These are phyloP conservation scores for Penicillium sp. DNA, from an alignment of 2,329 filamentous ascomycete species.

Conservation along the genomic window DNA sequence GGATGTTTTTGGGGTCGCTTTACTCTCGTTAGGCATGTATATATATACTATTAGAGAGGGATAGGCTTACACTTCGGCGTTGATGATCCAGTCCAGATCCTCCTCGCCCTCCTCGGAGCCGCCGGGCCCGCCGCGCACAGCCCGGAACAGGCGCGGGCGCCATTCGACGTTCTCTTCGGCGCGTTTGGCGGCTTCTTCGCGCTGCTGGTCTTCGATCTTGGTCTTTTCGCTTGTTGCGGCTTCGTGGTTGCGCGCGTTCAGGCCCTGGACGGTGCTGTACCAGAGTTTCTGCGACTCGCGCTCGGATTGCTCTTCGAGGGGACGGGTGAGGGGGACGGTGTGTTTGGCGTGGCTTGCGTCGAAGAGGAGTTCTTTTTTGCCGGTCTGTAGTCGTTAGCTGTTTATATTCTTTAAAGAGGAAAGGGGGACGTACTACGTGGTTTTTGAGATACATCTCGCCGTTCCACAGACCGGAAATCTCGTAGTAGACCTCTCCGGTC, in stretches of 20 bases:
- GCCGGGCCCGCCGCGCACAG: slow-evolving; percentile 65
- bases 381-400: slow-evolving; percentile 56
- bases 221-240: slow-evolving; percentile 91
- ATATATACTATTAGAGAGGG: too few species aligned
- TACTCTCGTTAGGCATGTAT: too few species aligned
- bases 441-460: slow-evolving; percentile 93
- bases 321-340: slow-evolving; percentile 67
- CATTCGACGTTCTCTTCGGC: slow-evolving; percentile 77
- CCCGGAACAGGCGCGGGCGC: slow-evolving; percentile 80
- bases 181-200: slow-evolving; percentile 79
- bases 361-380: slow-evolving; percentile 85
- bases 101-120: slow-evolving; percentile 76
- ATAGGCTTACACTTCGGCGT: slow-evolving; percentile 68
- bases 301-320: slow-evolving; percentile 80
- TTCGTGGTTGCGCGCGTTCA: slow-evolving; percentile 81
- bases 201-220: slow-evolving; percentile 88
- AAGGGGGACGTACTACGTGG: slow-evolving; percentile 58
- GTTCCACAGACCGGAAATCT: slow-evolving; percentile 89
- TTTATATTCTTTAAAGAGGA: background rate
- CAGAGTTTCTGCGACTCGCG: slow-evolving; percentile 88
- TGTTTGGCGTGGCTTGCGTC: slow-evolving; percentile 76
- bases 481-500: slow-evolving; percentile 82
- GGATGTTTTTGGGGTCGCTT: slow-evolving; percentile 62
- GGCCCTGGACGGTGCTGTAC: slow-evolving; percentile 74
- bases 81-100: slow-evolving; percentile 91